Conservation (phyloP, 2,329 filamentous ascomycete species). For the Penicillium sp. region DNA sequence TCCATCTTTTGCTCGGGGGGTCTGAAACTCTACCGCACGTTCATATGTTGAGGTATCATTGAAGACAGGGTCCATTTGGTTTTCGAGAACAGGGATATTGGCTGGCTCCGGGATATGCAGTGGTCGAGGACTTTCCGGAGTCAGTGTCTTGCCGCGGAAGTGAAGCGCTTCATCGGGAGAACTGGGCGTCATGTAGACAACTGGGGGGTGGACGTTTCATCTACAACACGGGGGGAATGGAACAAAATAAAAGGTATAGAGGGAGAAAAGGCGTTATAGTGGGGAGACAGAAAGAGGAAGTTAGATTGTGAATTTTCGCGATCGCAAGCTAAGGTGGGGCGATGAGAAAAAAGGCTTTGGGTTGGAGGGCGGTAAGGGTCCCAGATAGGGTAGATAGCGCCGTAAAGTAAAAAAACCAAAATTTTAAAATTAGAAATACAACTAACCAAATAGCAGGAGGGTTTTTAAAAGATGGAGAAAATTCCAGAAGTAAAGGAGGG, state of each 20-base stretch:
- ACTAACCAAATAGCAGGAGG: background rate
- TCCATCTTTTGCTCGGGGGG: slow-evolving; percentile 12
- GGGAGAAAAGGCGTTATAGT: background rate
- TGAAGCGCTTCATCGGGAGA: slow-evolving; percentile 52
- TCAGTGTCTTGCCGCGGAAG: slow-evolving; percentile 65
- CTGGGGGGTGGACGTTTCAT: slow-evolving; percentile 40
- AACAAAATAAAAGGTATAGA: slow-evolving; percentile 2
- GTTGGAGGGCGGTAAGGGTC: slow-evolving; percentile 13
- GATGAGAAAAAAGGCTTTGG: slow-evolving; percentile 29
- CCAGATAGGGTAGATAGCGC: slow-evolving; percentile 14
- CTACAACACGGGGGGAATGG: slow-evolving; percentile 29
- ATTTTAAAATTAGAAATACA: background rate
- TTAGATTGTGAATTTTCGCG: slow-evolving; percentile 28
- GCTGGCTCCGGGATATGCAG: slow-evolving; percentile 67
- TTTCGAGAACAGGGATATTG: slow-evolving; percentile 68
- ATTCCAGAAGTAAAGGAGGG: background rate
- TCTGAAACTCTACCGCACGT: slow-evolving; percentile 36
- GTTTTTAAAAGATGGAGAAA: background rate
- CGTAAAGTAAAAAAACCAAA: slow-evolving; percentile 3
- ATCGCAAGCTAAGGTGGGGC: slow-evolving; percentile 42
- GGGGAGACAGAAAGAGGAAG: slow-evolving; percentile 6
- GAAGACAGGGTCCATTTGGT: slow-evolving; percentile 71
- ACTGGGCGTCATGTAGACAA: slow-evolving; percentile 57
- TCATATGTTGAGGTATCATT: slow-evolving; percentile 64
- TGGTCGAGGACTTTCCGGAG: slow-evolving; percentile 70